Conservation (phyloP, 1,139 yeast genomes). For the Debaryomyces robertsiae region DNA sequence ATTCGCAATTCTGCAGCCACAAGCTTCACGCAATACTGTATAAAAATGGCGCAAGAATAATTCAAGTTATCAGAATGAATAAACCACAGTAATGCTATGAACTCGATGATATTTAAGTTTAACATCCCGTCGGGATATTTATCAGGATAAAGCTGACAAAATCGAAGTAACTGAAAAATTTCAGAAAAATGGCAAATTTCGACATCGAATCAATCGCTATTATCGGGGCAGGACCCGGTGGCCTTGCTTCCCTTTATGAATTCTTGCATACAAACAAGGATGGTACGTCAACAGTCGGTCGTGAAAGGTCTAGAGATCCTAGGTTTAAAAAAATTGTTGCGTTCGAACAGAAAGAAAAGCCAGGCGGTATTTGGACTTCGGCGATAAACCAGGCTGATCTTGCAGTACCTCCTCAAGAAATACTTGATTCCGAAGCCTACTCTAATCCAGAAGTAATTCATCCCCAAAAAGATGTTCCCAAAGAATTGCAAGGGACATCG, state of each 20-base stretch:
- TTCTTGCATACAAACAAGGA: slow-evolving; percentile 35
- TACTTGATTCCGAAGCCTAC: slow-evolving; percentile 31
- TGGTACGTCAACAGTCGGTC: slow-evolving; percentile 33
- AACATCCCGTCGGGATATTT: too few relatives aligned
- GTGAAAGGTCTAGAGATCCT: slow-evolving; percentile 17
- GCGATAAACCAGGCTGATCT: slow-evolving; percentile 26
- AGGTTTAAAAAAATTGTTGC: slow-evolving; percentile 32
- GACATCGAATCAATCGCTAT: slow-evolving; percentile 32
- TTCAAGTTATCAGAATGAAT: too few relatives aligned
- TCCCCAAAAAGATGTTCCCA: slow-evolving; percentile 24
- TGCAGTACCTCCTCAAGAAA: slow-evolving; percentile 31
- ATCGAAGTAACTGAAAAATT: too few relatives aligned
- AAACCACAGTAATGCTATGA: too few relatives aligned
- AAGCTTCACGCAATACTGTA: too few relatives aligned
- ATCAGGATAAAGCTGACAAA: too few relatives aligned
- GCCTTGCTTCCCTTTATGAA: slow-evolving; percentile 39
- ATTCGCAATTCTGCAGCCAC: too few relatives aligned
- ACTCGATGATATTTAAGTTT: too few relatives aligned
- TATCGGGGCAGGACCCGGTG: slow-evolving; percentile 43
- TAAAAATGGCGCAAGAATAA: too few relatives aligned
- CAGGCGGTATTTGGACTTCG: slow-evolving; percentile 43
- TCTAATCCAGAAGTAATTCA: slow-evolving; percentile 28
- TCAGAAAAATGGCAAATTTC: background rate
- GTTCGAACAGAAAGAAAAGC: slow-evolving; percentile 34
- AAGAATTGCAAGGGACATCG: slow-evolving; percentile 18